phyloP scores from a whole-genome alignment of 176 grass and related monocot species.

The Hordeum marinum region DNA sequence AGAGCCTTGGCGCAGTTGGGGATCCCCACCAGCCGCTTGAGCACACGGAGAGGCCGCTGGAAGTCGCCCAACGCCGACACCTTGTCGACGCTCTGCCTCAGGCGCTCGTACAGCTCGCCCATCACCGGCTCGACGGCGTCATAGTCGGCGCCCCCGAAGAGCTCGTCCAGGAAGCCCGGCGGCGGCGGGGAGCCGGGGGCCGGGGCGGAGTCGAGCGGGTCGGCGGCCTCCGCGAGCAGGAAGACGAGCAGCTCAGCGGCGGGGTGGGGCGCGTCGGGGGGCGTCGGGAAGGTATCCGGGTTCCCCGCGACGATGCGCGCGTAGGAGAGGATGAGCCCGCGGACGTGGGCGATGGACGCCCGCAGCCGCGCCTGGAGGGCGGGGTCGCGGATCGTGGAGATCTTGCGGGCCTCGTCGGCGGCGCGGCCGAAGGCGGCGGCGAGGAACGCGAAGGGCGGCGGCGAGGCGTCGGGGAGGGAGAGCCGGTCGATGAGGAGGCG shows the following conservation, averaged over 20 bases:
- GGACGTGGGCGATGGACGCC: conserved; percentile 46
- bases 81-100: conserved; percentile 58
- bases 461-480: conserved; percentile 40
- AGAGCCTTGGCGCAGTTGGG: conserved; percentile 72
- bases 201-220: conserved; percentile 49
- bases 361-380: conserved; percentile 44
- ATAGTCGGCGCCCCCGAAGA: conserved; percentile 56
- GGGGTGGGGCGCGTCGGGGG: conserved; percentile 29
- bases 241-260: conserved; percentile 55
- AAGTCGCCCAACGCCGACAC: conserved; percentile 78
- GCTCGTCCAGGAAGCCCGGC: conserved; percentile 68
- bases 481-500: conserved; percentile 89
- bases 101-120: conserved; percentile 64
- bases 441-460: conserved; percentile 61
- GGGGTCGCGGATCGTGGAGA: conserved; percentile 75
- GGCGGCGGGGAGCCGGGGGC: conserved; percentile 42
- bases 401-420: conserved; percentile 70
- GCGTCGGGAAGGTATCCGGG: conserved; percentile 63
- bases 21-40: conserved; percentile 51
- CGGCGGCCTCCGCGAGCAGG: conserved; percentile 64
- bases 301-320: conserved; percentile 68
- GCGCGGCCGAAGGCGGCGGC: conserved; percentile 63
- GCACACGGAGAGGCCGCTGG: conserved; percentile 74
- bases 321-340: conserved; percentile 68
- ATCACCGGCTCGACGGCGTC: conserved; percentile 59